Conservation (phyloP, 257 asterid genomes). For the Marsdenia floribunda region DNA sequence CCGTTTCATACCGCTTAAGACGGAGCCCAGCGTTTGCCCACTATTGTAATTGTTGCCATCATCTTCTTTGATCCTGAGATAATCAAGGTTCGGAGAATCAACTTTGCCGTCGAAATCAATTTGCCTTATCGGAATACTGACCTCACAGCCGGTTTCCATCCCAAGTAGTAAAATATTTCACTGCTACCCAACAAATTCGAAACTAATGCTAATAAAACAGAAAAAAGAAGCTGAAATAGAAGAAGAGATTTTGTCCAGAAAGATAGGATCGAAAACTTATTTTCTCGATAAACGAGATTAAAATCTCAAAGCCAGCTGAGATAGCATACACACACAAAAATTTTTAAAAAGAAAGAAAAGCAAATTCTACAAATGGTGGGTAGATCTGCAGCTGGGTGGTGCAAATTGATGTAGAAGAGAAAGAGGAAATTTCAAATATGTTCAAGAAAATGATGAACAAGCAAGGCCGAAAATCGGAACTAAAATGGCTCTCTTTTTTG, state of each 20-base stretch:
- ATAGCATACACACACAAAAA: no score
- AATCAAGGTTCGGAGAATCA: constrained; percentile 12
- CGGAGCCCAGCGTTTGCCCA: constrained; percentile 21
- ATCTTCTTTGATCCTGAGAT: constrained; percentile 11
- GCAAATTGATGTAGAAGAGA: not conserved
- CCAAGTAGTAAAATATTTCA: not conserved
- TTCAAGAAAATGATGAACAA: not conserved
- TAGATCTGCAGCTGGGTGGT: not conserved
- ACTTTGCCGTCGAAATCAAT: not conserved
- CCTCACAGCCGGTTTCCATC: not conserved
- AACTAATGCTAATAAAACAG: not conserved
- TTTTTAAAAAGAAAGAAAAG: not conserved
- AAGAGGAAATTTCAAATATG: not conserved
- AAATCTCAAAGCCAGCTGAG: not conserved
- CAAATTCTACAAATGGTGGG: not conserved
- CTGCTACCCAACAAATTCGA: not conserved
- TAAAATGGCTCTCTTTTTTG: no score
- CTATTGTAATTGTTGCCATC: not conserved
- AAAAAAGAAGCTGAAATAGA: not conserved
- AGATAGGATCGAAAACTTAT: constrained; percentile 18
- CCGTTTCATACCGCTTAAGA: constrained; percentile 20
- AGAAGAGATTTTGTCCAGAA: constrained; percentile 16
- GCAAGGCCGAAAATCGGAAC: not conserved
- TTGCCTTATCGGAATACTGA: constrained; percentile 3
- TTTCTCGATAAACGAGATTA: constrained; percentile 5